Conservation (phyloP, 805 yeast species). For the Metschnikowia henanensis region DNA sequence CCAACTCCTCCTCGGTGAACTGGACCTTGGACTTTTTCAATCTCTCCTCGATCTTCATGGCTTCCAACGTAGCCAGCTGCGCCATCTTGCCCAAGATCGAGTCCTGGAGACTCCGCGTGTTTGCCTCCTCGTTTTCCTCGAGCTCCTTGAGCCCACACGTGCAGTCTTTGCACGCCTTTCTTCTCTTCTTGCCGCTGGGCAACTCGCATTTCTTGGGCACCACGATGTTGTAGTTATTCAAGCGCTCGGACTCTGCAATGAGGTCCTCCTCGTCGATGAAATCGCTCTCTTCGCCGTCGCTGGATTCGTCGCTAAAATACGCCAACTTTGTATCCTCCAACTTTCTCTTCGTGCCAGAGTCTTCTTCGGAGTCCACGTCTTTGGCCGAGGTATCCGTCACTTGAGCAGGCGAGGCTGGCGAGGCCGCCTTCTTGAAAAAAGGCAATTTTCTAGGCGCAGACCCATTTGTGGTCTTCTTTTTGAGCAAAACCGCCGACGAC, state of each 20-base stretch:
- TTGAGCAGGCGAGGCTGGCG: slow-evolving; percentile 21
- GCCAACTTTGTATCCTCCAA: slow-evolving; percentile 49
- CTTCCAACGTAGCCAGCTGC: slow-evolving; percentile 51
- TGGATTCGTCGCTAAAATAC: slow-evolving; percentile 53
- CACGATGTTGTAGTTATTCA: slow-evolving; percentile 36
- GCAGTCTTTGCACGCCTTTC: slow-evolving; percentile 97
- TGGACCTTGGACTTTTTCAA: slow-evolving; percentile 41
- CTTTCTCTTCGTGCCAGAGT: slow-evolving; percentile 43
- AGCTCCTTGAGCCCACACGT: slow-evolving; percentile 93
- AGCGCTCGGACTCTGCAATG: slow-evolving; percentile 28
- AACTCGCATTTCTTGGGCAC: slow-evolving; percentile 61
- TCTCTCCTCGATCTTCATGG: slow-evolving; percentile 52
- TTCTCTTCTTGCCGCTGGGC: slow-evolving; percentile 57
- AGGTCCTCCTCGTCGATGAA: slow-evolving; percentile 47
- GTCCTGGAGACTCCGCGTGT: slow-evolving; percentile 45
- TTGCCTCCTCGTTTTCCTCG: slow-evolving; percentile 64
- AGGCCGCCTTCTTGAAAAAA: slow-evolving; percentile 16
- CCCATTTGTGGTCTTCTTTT: slow-evolving; percentile 20
- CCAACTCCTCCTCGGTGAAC: slow-evolving; percentile 65
- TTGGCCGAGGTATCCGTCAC: slow-evolving; percentile 48
- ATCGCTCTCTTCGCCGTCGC: slow-evolving; percentile 57
- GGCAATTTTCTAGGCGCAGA: slow-evolving; percentile 19
- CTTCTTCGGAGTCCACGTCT: slow-evolving; percentile 39
- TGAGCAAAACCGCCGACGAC: slow-evolving; percentile 31
- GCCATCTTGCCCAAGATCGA: slow-evolving; percentile 48